Conservation (phyloP, 2,329 filamentous ascomycete genomes). For the Plectosphaerella plurivora region DNA sequence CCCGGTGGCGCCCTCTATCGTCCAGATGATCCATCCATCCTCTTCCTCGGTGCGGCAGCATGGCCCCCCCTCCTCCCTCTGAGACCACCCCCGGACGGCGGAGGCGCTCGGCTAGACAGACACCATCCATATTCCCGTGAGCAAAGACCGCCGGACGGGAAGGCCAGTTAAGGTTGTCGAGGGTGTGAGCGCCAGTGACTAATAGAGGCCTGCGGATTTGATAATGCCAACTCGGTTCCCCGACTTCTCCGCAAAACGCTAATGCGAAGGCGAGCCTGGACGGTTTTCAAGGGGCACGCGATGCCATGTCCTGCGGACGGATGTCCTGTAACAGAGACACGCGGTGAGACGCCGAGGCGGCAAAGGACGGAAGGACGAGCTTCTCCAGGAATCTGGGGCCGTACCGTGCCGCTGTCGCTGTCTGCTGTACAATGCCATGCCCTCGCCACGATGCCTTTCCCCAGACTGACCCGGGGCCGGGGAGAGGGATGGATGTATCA, state of each 20-base stretch:
- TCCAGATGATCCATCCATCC: neutral
- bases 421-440: no score
- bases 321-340: no score
- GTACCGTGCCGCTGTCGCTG: no score
- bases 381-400: no score
- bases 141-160: neutral
- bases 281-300: no score
- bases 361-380: no score
- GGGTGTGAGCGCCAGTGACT: neutral
- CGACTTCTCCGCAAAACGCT: conserved; percentile 2
- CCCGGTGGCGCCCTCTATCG: neutral
- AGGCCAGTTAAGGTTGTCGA: neutral
- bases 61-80: no score
- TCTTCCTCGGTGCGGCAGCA: neutral
- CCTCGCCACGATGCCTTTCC: no score
- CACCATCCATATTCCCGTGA: neutral
- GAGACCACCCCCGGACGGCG: neutral
- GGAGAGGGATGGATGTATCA: no score
- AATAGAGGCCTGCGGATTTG: conserved; percentile 1
- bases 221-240: conserved; percentile 1
- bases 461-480: no score
- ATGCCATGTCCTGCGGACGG: no score
- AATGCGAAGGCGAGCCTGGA: neutral
- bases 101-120: neutral
- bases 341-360: no score